These are phyloP conservation scores for Colletotrichum ledebouriae DNA, from an alignment of 2,329 filamentous ascomycete species.

Conservation along the genomic window DNA sequence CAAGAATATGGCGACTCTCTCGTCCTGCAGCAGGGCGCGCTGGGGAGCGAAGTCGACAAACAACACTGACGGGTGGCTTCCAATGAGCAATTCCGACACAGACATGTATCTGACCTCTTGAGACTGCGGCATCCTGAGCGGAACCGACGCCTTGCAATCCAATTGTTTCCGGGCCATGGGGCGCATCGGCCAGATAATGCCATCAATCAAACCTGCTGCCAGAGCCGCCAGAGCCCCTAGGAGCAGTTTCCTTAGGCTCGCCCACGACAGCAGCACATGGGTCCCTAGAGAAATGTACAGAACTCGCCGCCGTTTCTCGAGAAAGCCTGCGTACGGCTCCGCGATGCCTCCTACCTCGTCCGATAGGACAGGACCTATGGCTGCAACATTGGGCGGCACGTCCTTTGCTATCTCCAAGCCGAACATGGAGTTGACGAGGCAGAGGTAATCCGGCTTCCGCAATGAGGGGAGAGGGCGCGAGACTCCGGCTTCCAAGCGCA, in stretches of 20 bases:
- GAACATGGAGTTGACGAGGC: slow-evolving; percentile 59
- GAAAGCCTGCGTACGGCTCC: slow-evolving; percentile 46
- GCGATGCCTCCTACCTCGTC: slow-evolving; percentile 52
- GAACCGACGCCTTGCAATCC: neutral
- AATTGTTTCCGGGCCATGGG: neutral
- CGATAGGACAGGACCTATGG: slow-evolving; percentile 56
- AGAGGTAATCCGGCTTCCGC: slow-evolving; percentile 56
- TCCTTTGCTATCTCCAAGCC: slow-evolving; percentile 58
- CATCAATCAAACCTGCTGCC: neutral
- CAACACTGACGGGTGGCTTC: slow-evolving; percentile 21
- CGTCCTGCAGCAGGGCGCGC: slow-evolving; percentile 55
- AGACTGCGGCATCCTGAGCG: slow-evolving; percentile 15
- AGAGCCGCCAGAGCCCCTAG: neutral
- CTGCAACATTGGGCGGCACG: slow-evolving; percentile 54
- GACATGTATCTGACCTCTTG: slow-evolving; percentile 48
- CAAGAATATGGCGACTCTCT: slow-evolving; percentile 52
- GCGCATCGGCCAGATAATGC: slow-evolving; percentile 3
- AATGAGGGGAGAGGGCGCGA: slow-evolving; percentile 49
- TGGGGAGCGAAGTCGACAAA: slow-evolving; percentile 48
- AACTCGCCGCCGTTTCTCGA: slow-evolving; percentile 48
- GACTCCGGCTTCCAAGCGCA: slow-evolving; percentile 52
- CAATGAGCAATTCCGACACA: slow-evolving; percentile 49
- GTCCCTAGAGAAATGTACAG: slow-evolving; percentile 58
- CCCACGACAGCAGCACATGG: slow-evolving; percentile 51
- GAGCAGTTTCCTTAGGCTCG: slow-evolving; percentile 50